phyloP scores from a whole-genome alignment of 2,329 filamentous ascomycete genomes.

The Alternaria triticimaculans region DNA sequence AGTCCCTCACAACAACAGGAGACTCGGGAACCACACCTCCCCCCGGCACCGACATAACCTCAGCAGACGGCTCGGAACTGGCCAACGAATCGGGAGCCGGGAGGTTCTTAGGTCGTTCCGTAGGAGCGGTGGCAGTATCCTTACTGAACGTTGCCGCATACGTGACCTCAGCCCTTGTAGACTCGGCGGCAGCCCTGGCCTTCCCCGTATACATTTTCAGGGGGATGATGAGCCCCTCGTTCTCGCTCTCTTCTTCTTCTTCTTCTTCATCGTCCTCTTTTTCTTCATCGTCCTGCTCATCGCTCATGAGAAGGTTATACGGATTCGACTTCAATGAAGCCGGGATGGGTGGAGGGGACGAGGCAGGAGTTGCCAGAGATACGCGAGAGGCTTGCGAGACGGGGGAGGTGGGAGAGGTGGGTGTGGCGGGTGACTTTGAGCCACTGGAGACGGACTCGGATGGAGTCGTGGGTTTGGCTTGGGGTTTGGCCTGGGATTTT shows the following conservation, averaged over 20 bases:
- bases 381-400: neutral
- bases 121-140: too few relatives aligned
- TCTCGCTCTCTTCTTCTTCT: neutral
- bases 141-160: too few relatives aligned
- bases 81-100: neutral
- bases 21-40: fast-evolving
- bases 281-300: neutral
- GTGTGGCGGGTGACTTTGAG: neutral
- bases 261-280: neutral
- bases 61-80: neutral
- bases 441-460: neutral
- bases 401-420: neutral
- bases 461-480: neutral
- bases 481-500: neutral
- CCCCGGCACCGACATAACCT: neutral
- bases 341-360: neutral
- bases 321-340: neutral
- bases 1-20: neutral
- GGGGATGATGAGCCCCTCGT: neutral
- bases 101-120: neutral
- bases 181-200: neutral
- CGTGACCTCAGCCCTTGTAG: neutral
- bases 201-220: neutral
- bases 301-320: neutral
- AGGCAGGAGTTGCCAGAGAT: neutral